Base-by-base conservation (phyloP, 495 filamentous ascomycete genomes). In the Beverwykella pulmonaria region DNA sequence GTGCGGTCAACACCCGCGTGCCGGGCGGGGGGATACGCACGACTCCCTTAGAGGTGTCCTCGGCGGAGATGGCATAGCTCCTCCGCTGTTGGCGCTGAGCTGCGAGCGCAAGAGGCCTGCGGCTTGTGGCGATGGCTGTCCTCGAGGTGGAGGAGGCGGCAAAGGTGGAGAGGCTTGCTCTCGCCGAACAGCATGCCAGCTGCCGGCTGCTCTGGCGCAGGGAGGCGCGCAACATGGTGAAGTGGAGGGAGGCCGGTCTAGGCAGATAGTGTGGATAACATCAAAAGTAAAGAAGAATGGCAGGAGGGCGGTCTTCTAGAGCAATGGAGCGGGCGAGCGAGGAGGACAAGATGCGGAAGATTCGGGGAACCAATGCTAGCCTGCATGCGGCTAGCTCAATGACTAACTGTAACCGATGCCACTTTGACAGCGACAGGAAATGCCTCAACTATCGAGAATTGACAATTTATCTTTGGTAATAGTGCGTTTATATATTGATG, bases 1-100 rank as follows among this genome's bases (percentile, higher is more conserved):
- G 44, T 59, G 53, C 20, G 22, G 34, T 54, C 61, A 8, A 46
- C n/a, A 46, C 39, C 12, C 23, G 30, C 25, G 17, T 41, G 49
- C 53, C 36, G 15, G 29, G 15, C 27, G 30, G 44, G 39, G 12
- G 53, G 63, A 61, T 39, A 39, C 79, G 61, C 74, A 83, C 81
- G 56, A 84, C 82, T 54, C 82, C 82, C 72, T 81, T 80, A 67
- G 77, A 73, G 23, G 82, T 82, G 15, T 83, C 80, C 74, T 84
- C 82, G 5, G 81, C 83, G 54, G 86, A 77, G 30, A 82, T 73
- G 25, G 87, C 87, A 82, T 89, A 89, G 53, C 54, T 50, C 27
- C 78, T 69, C 71, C 69, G 59, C 81, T 81, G 69, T 72, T 70
- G 53, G 69, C 70, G 63, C 74, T 81, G 80, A 48, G 79, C 63